Evolutionary conservation across 345 rosid genomes (phyloP), one percentile per base, ranked within the genome.

Genomic region (Populus pruinosa): DNA sequence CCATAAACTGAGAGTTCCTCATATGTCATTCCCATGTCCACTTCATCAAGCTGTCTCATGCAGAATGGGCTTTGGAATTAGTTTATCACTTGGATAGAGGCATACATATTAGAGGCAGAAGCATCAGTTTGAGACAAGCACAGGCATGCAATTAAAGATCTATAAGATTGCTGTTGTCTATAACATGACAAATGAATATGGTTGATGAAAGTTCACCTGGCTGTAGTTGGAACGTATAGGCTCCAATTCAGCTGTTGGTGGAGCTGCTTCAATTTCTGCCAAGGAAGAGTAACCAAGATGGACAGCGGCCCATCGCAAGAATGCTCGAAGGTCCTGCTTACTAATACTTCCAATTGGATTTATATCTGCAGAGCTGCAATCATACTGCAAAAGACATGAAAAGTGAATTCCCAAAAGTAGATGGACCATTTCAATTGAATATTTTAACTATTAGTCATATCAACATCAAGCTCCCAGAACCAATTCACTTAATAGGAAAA

Each of bases 311-410:
- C 99, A 96, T 38, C 81, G 82, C 75, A 96, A 82, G 89, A 96
- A 96, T 67, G 86, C 73, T 49, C 95, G 91, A 67, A 96, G 86
- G 79, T 96, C 99, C 83, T 80, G 91, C 88, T 96, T 92, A 73
- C 97, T 94, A 56, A 96, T 89, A 76, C 98, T 91, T 75, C 99
- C 98, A 6, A 96, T 96, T 33, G 99, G 98, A 81, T 96, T 96
- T 81, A 96, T 91, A 82, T 96, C 99, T 35, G 94, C 97, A 55
- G 99, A 87, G 86, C 98, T 94, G 80, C 96, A 93, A 77, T 94
- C 98, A 81, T 94, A 96, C 99, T 96, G 91, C 84, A 81, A 69
- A 65, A 78, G 71, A 47, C 78, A 76, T 43, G 18, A 71, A 59
- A 73, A 53, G 43, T 67, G 31, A 38, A 35, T 47, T 70, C 63